Conservation (phyloP, 2,329 filamentous ascomycete species). For the Aspergillus puulaauensis region DNA sequence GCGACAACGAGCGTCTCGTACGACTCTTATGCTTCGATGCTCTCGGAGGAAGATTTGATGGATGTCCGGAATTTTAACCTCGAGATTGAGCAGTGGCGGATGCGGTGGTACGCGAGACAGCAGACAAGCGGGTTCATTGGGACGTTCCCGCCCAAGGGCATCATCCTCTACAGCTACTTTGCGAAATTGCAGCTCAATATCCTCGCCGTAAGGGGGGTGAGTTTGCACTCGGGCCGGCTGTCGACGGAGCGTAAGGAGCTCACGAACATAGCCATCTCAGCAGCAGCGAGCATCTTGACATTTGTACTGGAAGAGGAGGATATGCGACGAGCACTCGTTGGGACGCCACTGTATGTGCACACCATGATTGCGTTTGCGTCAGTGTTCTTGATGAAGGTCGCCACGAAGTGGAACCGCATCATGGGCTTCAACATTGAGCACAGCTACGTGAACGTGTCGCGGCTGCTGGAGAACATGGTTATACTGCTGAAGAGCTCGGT, state of each 20-base stretch:
- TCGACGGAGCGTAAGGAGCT: background rate
- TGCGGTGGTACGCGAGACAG: background rate
- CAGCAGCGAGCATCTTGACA: background rate
- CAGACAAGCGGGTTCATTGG: background rate
- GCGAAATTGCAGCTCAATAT: background rate
- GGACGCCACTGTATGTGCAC: background rate
- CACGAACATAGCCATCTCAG: background rate
- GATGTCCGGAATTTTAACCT: background rate
- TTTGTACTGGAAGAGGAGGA: background rate
- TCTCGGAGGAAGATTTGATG: background rate
- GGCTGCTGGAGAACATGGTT: background rate
- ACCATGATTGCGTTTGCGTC: background rate
- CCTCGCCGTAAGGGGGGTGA: background rate
- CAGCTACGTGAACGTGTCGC: background rate
- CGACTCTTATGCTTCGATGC: background rate
- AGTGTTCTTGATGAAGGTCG: background rate
- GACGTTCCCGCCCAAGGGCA: background rate
- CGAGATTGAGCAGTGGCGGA: background rate
- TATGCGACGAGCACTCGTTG: background rate
- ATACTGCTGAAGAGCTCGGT: background rate
- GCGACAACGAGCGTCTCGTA: background rate
- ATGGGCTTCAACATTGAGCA: background rate
- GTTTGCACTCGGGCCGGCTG: background rate
- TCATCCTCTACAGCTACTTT: background rate
- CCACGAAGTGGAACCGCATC: background rate